phyloP scores from a whole-genome alignment of 331 rosid genomes.

The Malus hybrid region DNA sequence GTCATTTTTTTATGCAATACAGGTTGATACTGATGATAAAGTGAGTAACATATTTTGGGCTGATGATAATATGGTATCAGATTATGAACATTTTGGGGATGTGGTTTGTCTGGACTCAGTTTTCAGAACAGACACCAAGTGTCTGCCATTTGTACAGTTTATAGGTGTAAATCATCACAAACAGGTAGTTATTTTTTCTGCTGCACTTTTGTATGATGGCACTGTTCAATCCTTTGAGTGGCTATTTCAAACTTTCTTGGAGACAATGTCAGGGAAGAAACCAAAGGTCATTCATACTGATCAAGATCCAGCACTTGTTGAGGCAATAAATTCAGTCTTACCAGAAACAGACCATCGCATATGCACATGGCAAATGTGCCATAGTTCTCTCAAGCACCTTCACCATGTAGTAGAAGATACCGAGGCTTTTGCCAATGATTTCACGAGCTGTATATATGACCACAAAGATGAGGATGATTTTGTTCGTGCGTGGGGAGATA shows the following conservation, averaged over 20 bases:
- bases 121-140: slow-evolving; percentile 34
- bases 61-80: slow-evolving; percentile 53
- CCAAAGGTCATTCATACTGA: slow-evolving; percentile 54
- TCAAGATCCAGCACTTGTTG: slow-evolving; percentile 50
- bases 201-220: slow-evolving; percentile 49
- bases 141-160: slow-evolving; percentile 54
- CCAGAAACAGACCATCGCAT: slow-evolving; percentile 36
- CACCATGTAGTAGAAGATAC: slow-evolving; percentile 32
- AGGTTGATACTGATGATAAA: slow-evolving; percentile 55
- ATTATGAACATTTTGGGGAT: slow-evolving; percentile 57
- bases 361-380: slow-evolving; percentile 56
- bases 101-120: slow-evolving; percentile 49
- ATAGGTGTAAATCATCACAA: slow-evolving; percentile 57
- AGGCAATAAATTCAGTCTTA: slow-evolving; percentile 43
- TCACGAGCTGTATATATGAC: slow-evolving; percentile 42
- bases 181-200: slow-evolving; percentile 48
- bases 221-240: slow-evolving; percentile 48
- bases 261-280: slow-evolving; percentile 48
- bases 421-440: slow-evolving; percentile 42
- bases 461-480: slow-evolving; percentile 49
- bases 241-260: slow-evolving; percentile 40
- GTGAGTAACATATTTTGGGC: slow-evolving; percentile 56
- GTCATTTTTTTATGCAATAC: slow-evolving; percentile 36
- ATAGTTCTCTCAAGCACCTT: slow-evolving; percentile 50
- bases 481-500: slow-evolving; percentile 40